Percentiles rank a stretch among this genome's conserved stretches.
Conservation (phyloP, 228 moss, liverwort and hornwort species). For the Sphagnum magellanicum region DNA sequence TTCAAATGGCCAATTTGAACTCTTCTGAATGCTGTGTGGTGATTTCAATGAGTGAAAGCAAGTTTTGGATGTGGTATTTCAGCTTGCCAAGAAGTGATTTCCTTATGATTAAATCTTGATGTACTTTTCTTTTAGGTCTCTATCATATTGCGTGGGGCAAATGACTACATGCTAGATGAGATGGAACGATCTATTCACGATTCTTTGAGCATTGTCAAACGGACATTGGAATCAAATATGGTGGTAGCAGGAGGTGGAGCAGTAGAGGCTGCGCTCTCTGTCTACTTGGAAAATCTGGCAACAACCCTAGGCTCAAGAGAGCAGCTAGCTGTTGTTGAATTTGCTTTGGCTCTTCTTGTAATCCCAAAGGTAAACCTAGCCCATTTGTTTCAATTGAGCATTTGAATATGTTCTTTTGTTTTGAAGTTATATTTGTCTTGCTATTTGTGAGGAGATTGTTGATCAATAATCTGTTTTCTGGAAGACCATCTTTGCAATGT, state of each 20-base stretch:
- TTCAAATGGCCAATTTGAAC: too few relatives aligned
- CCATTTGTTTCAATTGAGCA: too few relatives aligned
- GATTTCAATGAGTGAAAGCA: too few relatives aligned
- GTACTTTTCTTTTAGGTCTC: conserved; percentile 42
- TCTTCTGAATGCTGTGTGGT: too few relatives aligned
- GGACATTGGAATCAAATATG: conserved; percentile 73
- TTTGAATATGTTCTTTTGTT: too few relatives aligned
- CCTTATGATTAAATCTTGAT: too few relatives aligned
- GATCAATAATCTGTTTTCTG: too few relatives aligned
- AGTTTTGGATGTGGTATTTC: too few relatives aligned
- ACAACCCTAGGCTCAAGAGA: conserved; percentile 75
- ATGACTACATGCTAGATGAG: conserved; percentile 86
- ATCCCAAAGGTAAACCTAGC: conserved; percentile 47
- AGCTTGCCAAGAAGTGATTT: too few relatives aligned
- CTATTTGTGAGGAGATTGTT: too few relatives aligned
- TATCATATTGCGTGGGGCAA: conserved; percentile 76
- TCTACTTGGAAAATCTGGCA: conserved; percentile 74
- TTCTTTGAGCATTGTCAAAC: conserved; percentile 76
- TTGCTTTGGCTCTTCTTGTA: conserved; percentile 80
- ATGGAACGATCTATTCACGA: conserved; percentile 87
- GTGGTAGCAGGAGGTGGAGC: conserved; percentile 85
- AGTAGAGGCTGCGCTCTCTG: conserved; percentile 73
- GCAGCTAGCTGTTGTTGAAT: conserved; percentile 82
- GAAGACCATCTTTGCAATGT: too few relatives aligned
- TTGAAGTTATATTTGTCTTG: too few relatives aligned